These are phyloP conservation scores for Hanseniaspora gamundiae DNA, from an alignment of 1,139 yeast genomes.

Conservation along the genomic window DNA sequence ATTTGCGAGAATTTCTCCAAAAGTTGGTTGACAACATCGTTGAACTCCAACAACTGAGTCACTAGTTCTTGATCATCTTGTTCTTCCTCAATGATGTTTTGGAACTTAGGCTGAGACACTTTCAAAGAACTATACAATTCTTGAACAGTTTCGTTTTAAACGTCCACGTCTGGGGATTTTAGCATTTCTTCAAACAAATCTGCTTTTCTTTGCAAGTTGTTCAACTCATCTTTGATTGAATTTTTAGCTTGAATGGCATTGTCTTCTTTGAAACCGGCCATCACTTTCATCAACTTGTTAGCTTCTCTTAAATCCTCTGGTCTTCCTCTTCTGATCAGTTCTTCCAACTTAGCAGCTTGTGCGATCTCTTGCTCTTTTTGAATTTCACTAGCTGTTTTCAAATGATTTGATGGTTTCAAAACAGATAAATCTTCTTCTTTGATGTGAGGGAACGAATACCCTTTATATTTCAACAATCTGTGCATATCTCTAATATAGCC, in stretches of 20 bases:
- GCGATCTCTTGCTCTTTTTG: slow-evolving; percentile 89
- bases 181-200: slow-evolving; percentile 87
- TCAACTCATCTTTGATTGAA: slow-evolving; percentile 73
- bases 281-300: slow-evolving; percentile 87
- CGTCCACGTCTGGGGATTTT: slow-evolving; percentile 40
- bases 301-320: slow-evolving; percentile 96
- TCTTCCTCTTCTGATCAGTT: slow-evolving; percentile 85
- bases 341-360: slow-evolving; percentile 91
- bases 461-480: slow-evolving; percentile 71
- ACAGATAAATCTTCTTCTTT: slow-evolving; percentile 89
- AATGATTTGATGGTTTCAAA: slow-evolving; percentile 77
- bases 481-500: slow-evolving; percentile 95
- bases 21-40: slow-evolving; percentile 65
- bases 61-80: slow-evolving; percentile 59
- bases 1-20: slow-evolving; percentile 56
- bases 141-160: slow-evolving; percentile 55
- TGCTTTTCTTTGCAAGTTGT: slow-evolving; percentile 76
- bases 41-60: slow-evolving; percentile 50
- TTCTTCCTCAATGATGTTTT: slow-evolving; percentile 70
- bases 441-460: slow-evolving; percentile 86
- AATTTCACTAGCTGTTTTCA: slow-evolving; percentile 80
- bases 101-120: slow-evolving; percentile 78
- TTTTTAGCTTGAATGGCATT: slow-evolving; percentile 52
- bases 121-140: slow-evolving; percentile 74
- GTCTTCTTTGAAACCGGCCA: slow-evolving; percentile 96